Conservation (phyloP, 1,284 basidiomycete species). For the Microbotryomycetes sp. region DNA sequence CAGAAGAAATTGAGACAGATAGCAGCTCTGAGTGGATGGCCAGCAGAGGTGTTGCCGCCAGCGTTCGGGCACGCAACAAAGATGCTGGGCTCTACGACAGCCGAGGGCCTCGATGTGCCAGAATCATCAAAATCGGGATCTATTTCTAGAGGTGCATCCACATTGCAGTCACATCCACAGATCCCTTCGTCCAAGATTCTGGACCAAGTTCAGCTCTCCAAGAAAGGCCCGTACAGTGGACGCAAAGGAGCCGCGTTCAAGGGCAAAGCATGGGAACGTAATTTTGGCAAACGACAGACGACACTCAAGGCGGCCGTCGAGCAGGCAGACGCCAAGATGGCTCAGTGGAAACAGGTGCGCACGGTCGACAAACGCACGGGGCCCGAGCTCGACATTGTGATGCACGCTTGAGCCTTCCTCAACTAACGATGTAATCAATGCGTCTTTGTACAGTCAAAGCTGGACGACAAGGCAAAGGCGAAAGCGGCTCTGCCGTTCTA, state of each 20-base stretch:
- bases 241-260: slow-evolving; percentile 32
- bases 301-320: slow-evolving; percentile 16
- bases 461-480: slow-evolving; percentile 17
- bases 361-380: too few species aligned
- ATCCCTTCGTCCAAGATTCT: slow-evolving; percentile 18
- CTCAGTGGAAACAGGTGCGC: slow-evolving; percentile 26
- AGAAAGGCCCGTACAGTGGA: slow-evolving; percentile 29
- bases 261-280: slow-evolving; percentile 33
- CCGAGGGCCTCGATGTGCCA: neutral
- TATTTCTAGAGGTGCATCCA: neutral
- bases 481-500: slow-evolving; percentile 26
- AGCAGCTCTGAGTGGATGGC: slow-evolving; percentile 4
- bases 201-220: slow-evolving; percentile 20
- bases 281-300: slow-evolving; percentile 12
- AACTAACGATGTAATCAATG: too few species aligned
- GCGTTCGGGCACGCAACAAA: neutral
- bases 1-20: slow-evolving; percentile 24
- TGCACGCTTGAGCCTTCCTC: too few species aligned
- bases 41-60: slow-evolving; percentile 18
- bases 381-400: too few species aligned
- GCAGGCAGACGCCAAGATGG: slow-evolving; percentile 16
- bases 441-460: slow-evolving; percentile 8
- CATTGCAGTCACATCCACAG: neutral
- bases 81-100: neutral
- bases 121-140: slow-evolving; percentile 4